Percentiles rank a stretch among this genome's conserved stretches.
phyloP scores from a whole-genome alignment of 2,329 filamentous ascomycete genomes.

The Epichloe festucae region DNA sequence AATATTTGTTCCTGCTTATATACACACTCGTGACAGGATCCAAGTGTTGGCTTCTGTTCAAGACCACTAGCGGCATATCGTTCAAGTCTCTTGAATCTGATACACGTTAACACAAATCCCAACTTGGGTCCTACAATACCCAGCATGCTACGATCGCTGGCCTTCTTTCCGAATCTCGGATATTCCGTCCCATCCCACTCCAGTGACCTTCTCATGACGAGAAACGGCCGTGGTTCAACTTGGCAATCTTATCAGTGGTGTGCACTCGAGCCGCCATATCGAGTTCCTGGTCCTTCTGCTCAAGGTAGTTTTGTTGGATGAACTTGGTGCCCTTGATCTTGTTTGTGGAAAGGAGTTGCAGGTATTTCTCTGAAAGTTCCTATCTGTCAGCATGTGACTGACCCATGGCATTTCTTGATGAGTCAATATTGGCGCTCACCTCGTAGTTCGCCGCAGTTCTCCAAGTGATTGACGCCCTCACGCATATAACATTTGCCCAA shows the following conservation, averaged over 20 bases:
- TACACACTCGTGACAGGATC: slow-evolving; percentile 20
- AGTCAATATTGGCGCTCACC: slow-evolving; percentile 32
- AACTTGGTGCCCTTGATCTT: slow-evolving; percentile 71
- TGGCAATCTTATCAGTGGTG: slow-evolving; percentile 26
- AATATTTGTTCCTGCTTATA: slow-evolving; percentile 7
- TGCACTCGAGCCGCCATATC: slow-evolving; percentile 26
- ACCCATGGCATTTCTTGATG: too few relatives aligned
- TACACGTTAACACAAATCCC: background rate
- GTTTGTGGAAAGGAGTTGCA: slow-evolving; percentile 62
- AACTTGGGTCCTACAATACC: background rate
- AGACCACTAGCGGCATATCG: background rate
- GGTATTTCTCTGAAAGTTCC: slow-evolving; percentile 53
- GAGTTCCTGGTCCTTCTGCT: slow-evolving; percentile 33
- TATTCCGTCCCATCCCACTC: background rate
- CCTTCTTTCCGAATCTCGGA: background rate
- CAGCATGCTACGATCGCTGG: background rate
- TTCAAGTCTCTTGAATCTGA: background rate
- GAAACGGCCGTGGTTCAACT: slow-evolving; percentile 23
- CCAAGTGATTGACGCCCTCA: slow-evolving; percentile 76
- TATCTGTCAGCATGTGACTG: background rate
- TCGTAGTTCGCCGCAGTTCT: slow-evolving; percentile 73
- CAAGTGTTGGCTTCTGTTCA: slow-evolving; percentile 9
- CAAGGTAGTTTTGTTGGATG: slow-evolving; percentile 63
- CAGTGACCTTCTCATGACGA: slow-evolving; percentile 13
- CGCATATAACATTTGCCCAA: slow-evolving; percentile 74